Percentiles rank a stretch among this genome's conserved stretches.
phyloP scores from a whole-genome alignment of 2,329 filamentous ascomycete species.

The Cordyceps farinosa region DNA sequence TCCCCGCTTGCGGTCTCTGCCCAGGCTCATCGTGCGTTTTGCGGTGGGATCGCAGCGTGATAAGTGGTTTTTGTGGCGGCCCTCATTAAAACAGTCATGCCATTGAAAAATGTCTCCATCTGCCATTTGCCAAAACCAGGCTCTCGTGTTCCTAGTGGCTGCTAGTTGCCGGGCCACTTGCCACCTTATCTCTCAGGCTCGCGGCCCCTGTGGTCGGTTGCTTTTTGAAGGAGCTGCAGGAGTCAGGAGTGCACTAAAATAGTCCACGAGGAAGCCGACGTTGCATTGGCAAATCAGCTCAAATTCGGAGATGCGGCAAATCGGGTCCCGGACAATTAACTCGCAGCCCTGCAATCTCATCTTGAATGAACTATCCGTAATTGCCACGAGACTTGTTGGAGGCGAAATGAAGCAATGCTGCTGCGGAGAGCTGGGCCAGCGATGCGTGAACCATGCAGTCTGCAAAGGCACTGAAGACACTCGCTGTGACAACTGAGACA shows the following conservation, averaged over 20 bases:
- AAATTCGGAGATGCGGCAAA: constrained; percentile 15
- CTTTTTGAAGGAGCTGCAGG: constrained; percentile 4
- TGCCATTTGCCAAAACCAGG: neutral
- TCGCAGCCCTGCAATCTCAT: constrained; percentile 12
- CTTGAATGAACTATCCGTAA: neutral
- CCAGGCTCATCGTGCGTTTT: constrained; percentile 9
- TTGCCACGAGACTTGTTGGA: constrained; percentile 3
- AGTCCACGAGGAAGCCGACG: neutral
- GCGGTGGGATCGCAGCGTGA: neutral
- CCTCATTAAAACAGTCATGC: constrained; percentile 7
- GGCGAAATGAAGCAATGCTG: neutral
- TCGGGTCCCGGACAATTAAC: constrained; percentile 6
- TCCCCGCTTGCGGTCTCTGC: constrained; percentile 1
- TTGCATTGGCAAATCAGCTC: constrained; percentile 10
- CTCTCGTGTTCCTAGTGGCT: constrained; percentile 1
- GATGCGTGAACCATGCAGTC: neutral
- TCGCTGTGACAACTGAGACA: neutral
- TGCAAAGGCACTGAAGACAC: neutral
- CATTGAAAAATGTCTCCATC: neutral
- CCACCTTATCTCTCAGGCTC: neutral
- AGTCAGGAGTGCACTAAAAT: neutral
- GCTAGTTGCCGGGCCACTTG: constrained; percentile 2
- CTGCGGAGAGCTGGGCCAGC: neutral
- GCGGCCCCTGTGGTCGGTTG: neutral
- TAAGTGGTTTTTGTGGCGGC: constrained; percentile 1